Evolutionary conservation across 2,329 filamentous ascomycete genomes (phyloP).

Genomic region (Pyrenophora graminea): DNA sequence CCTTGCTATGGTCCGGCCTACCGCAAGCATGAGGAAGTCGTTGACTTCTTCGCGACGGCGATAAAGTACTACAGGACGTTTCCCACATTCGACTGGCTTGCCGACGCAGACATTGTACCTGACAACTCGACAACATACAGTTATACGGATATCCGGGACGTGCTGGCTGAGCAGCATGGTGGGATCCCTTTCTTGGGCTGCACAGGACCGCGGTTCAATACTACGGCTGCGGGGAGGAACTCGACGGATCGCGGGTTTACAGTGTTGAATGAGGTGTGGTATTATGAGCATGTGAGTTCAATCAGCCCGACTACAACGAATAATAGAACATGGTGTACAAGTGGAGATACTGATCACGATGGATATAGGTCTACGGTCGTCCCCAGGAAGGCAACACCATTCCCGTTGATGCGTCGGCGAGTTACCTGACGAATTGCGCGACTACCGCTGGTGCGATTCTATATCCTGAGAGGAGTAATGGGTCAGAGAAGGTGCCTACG

Average conservation of each 20-base stretch:
- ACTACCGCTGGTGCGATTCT: conserved; percentile 57
- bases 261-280: conserved; percentile 66
- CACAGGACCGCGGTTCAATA: conserved; percentile 63
- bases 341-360: background rate
- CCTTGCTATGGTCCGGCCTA: conserved; percentile 67
- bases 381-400: conserved; percentile 59
- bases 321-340: too few species aligned
- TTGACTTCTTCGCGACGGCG: conserved; percentile 66
- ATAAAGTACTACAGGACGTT: conserved; percentile 62
- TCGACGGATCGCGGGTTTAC: conserved; percentile 62
- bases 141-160: conserved; percentile 57
- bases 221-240: conserved; percentile 61
- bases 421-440: conserved; percentile 59
- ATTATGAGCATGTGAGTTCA: conserved; percentile 61
- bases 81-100: conserved; percentile 66
- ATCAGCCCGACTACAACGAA: too few species aligned
- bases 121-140: conserved; percentile 63
- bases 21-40: conserved; percentile 60
- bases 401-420: conserved; percentile 55
- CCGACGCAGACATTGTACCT: conserved; percentile 58
- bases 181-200: conserved; percentile 65
- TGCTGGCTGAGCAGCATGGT: conserved; percentile 57
- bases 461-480: conserved; percentile 58
- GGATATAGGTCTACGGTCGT: conserved; percentile 51
- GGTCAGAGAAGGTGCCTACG: conserved; percentile 40